Base-by-base conservation (phyloP, 2,329 filamentous ascomycete species). In the Akanthomyces muscarius region DNA sequence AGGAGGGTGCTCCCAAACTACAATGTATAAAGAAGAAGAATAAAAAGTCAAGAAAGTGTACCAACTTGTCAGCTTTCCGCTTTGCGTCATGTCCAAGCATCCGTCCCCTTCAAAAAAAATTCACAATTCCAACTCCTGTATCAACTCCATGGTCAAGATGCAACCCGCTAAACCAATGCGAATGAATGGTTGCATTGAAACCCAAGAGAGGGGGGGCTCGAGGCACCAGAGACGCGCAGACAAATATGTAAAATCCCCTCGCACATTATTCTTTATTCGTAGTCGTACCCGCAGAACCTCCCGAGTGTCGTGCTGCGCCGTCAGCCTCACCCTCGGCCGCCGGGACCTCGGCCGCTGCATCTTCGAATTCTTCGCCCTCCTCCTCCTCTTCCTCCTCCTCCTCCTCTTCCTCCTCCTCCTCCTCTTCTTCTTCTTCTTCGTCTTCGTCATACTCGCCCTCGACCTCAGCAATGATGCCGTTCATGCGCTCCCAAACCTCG, bases 401-500 rank as follows among this genome's bases (percentile, higher is more conserved):
- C 5, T 36, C 33, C 4, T 65, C 70, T 1, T 63, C 66, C n/a
- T n/a, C 68, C 14, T 66, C 69, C 5, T 69, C 68, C 28, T 69
- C 71, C 13, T 65, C 66, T 38, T 67, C 66, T 36, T 36, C 33
- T 4, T 65, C 70, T 1, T 63, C 66, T 5, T 64, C 63, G 16
- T 65, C 68, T 5, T 69, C 70, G 5, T 68, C 67, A 2, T 69
- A 67, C 4, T 67, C 69, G 18, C 63, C 67, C 6, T 69, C 71
- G 2, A 68, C 69, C 10, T 68, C 71, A 0, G 76, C 76, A 21
- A 78, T 77, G 18, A 84, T 75, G 14, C 86, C 86, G 68, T 89
- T 88, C 78, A 84, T 81, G 48, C 85, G 77, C 69, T 88, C 86
- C 86, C 86, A 89, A 14, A 89, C 90, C 74, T 97, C 93, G 69